Evolutionary conservation across 2,329 filamentous ascomycete genomes (phyloP), one percentile per base, ranked within the genome.

Genomic region (Basipetospora sp.): DNA sequence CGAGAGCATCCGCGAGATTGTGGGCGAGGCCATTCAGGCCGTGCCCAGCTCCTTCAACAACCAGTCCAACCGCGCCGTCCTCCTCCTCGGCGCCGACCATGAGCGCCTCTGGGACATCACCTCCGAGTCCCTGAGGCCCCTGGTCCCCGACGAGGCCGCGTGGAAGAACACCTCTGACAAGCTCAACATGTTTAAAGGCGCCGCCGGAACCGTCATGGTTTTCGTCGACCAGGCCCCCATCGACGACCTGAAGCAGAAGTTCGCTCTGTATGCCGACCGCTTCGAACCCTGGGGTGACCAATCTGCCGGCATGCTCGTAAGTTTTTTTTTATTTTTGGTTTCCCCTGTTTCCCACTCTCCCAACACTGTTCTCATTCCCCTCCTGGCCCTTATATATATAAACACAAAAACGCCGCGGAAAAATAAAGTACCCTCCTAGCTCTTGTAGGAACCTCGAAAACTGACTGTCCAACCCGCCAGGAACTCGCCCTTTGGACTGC

Each of bases 1-100:
- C 26, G 65, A 67, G 47, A 56, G 61, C 39, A 17, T 29, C 10
- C 65, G 70, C 50, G 71, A 80, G 49, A 72, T 87, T 52, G 69
- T 77, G 55, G 62, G 67, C 55, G 56, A 73, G 47, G 66, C 74
- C 39, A 64, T 90, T 47, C 64, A 74, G 42, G 67, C 85, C 56
- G 68, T 79, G 2, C 87, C 87, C 30, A 80, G 74, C 37, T 76
- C 78, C 45, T 94, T 94, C 77, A 94, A 94, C 74, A 81, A 76
- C 30, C 87, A 94, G 65, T 76, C 76, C 47, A 80, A 82, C 47
- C 78, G 87, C 42, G 62, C 80, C 41, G 71, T 93, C 34, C 71
- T 94, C 36, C 73, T 94, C 39, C 69, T 90, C 51, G 78, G 80
- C 51, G 72, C 71, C 44, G 81, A 94, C 58, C 87, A 94, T 65